Evolutionary conservation across 768 basidiomycete genomes (phyloP).

Genomic region (Fistulinella prunicolor): DNA sequence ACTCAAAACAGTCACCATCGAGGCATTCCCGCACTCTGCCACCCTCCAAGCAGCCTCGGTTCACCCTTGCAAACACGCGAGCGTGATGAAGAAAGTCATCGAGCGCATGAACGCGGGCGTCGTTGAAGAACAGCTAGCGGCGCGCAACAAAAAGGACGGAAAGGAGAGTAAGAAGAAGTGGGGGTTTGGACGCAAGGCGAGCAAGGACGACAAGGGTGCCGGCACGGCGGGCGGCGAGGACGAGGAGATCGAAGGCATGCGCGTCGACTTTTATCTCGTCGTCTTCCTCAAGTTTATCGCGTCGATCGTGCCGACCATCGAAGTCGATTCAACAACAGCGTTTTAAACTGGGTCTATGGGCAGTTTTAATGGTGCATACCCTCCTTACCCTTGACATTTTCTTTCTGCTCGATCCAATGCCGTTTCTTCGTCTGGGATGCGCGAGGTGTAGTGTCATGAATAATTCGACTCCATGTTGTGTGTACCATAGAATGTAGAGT

Average conservation of each 20-base stretch:
- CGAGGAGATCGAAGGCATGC: conserved; percentile 83
- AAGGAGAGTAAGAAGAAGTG: conserved; percentile 79
- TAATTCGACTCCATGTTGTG: neutral
- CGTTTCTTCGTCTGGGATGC: conserved; percentile 4
- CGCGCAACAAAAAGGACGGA: conserved; percentile 50
- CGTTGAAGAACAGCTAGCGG: conserved; percentile 75
- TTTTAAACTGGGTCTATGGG: conserved; percentile 38
- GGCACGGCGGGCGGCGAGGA: conserved; percentile 21
- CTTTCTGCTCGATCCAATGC: neutral
- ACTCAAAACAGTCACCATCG: conserved; percentile 97
- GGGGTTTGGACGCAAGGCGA: conserved; percentile 71
- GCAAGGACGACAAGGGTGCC: conserved; percentile 48
- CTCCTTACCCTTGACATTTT: conserved; percentile 2
- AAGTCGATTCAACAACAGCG: conserved; percentile 89
- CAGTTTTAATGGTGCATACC: conserved; percentile 14
- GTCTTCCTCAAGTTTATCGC: conserved; percentile 99
- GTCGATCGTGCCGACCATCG: conserved; percentile 97
- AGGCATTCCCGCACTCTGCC: conserved; percentile 92
- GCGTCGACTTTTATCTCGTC: conserved; percentile 97
- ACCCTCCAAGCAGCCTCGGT: conserved; percentile 88
- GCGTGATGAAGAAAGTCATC: conserved; percentile 99
- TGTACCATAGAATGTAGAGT: conserved; percentile 25
- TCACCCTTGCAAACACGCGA: conserved; percentile 97
- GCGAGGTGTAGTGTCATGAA: neutral
- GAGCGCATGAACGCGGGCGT: conserved; percentile 95